Conservation (phyloP, 1,139 yeast species). For the Hansenula anomala region DNA sequence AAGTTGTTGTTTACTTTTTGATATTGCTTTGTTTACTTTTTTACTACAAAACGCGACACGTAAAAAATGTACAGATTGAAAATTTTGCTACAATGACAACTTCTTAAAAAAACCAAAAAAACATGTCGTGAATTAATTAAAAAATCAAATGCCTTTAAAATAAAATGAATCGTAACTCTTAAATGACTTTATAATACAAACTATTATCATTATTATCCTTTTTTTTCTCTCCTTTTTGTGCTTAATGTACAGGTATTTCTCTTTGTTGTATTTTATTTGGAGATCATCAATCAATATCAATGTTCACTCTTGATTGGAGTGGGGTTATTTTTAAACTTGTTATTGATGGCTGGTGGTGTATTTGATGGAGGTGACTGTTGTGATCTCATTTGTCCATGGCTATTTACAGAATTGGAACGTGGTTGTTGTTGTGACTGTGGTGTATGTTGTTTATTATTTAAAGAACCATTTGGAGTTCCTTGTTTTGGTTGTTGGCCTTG, state of each 20-base stretch:
- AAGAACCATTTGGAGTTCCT: neutral
- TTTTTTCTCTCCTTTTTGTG: no score
- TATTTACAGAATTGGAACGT: slow-evolving; percentile 6
- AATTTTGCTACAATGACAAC: no score
- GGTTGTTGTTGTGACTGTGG: neutral
- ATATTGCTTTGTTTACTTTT: slow-evolving; percentile 1
- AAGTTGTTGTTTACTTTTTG: neutral
- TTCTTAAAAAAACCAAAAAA: no score
- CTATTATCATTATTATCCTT: no score
- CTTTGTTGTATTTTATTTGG: no score
- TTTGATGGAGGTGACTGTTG: slow-evolving; percentile 2
- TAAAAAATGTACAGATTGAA: no score
- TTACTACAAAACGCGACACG: neutral
- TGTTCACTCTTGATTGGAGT: slow-evolving; percentile 8
- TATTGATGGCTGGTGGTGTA: slow-evolving; percentile 3
- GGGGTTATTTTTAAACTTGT: neutral
- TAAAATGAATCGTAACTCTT: neutral
- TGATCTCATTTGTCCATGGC: slow-evolving; percentile 4
- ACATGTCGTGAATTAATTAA: no score
- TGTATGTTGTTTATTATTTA: neutral
- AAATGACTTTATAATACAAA: neutral
- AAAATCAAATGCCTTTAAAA: neutral
- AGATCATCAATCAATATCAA: no score
- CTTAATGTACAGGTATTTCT: no score
- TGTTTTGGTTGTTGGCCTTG: neutral